Conservation (phyloP, 1,284 basidiomycete genomes). For the Leccinum laetum region DNA sequence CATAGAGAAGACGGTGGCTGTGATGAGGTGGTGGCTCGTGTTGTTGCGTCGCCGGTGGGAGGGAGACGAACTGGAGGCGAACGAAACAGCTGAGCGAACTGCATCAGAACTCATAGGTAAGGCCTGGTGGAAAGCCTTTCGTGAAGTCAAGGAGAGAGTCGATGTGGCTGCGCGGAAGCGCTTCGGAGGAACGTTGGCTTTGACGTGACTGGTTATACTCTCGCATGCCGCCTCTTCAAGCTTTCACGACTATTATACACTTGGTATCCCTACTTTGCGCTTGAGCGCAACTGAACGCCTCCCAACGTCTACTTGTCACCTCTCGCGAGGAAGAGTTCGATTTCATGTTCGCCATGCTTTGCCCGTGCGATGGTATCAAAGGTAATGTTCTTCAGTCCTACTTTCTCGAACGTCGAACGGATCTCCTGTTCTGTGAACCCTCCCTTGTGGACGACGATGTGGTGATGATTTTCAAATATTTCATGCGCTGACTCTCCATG, state of each 20-base stretch:
- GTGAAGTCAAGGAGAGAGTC: slow-evolving; percentile 61
- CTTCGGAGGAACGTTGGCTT: slow-evolving; percentile 65
- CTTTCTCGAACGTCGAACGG: slow-evolving; percentile 43
- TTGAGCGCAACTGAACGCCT: neutral
- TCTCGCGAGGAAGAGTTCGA: slow-evolving; percentile 51
- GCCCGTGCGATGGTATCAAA: slow-evolving; percentile 37
- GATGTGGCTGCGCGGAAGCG: slow-evolving; percentile 57
- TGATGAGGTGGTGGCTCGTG: slow-evolving; percentile 81
- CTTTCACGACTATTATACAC: slow-evolving; percentile 3
- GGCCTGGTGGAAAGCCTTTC: slow-evolving; percentile 79
- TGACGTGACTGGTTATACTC: slow-evolving; percentile 22
- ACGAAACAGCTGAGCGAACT: slow-evolving; percentile 28
- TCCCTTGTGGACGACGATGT: slow-evolving; percentile 51
- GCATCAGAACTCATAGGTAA: slow-evolving; percentile 47
- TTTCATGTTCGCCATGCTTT: slow-evolving; percentile 34
- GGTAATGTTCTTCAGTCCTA: slow-evolving; percentile 44
- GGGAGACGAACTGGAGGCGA: slow-evolving; percentile 35
- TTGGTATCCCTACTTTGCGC: neutral
- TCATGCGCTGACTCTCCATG: slow-evolving; percentile 23
- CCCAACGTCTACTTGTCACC: slow-evolving; percentile 32
- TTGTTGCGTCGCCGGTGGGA: slow-evolving; percentile 62
- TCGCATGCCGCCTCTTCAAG: neutral
- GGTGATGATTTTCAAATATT: slow-evolving; percentile 28
- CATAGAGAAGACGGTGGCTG: slow-evolving; percentile 63
- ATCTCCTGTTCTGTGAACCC: slow-evolving; percentile 54